These are phyloP conservation scores for Tephrocybe sp. DNA, from an alignment of 768 basidiomycete species.

Conservation along the genomic window DNA sequence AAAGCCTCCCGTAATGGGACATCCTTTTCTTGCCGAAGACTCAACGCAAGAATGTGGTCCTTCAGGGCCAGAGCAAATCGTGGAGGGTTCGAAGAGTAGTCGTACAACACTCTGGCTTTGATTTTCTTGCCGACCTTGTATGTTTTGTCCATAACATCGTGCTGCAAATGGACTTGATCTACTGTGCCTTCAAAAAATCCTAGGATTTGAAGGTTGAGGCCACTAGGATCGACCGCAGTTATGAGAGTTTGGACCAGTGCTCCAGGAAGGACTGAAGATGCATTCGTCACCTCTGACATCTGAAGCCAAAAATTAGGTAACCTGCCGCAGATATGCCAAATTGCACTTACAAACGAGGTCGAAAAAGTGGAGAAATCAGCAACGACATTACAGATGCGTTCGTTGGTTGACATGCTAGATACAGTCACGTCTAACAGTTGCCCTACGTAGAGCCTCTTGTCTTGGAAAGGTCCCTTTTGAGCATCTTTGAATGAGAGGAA, in stretches of 20 bases:
- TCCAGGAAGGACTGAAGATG: conserved; percentile 84
- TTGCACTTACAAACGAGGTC: conserved; percentile 51
- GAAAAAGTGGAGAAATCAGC: conserved; percentile 46
- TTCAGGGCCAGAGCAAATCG: conserved; percentile 79
- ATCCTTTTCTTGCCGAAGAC: conserved; percentile 31
- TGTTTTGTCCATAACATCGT: conserved; percentile 34
- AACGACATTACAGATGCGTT: conserved; percentile 72
- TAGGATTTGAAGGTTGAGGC: conserved; percentile 84
- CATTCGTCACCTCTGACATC: conserved; percentile 76
- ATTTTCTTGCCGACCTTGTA: conserved; percentile 73
- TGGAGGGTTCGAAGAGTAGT: conserved; percentile 71
- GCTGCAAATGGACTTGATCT: conserved; percentile 73
- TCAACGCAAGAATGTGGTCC: conserved; percentile 65
- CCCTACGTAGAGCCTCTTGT: conserved; percentile 52
- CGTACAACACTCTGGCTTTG: conserved; percentile 82
- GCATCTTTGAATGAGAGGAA: conserved; percentile 83
- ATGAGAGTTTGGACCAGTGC: conserved; percentile 78
- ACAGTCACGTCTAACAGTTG: conserved; percentile 68
- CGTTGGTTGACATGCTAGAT: conserved; percentile 66
- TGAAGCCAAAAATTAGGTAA: conserved; percentile 22
- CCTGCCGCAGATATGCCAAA: conserved; percentile 2
- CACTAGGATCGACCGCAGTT: conserved; percentile 68
- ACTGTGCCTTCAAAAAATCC: conserved; percentile 92
- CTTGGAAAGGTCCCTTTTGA: conserved; percentile 32
- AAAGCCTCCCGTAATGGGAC: conserved; percentile 50